A percentile compares a stretch with the other conserved stretches of the same genome.
Evolutionary conservation across 78 protist genomes (phyloP).

Genomic region (Speleostelium caveatum): DNA sequence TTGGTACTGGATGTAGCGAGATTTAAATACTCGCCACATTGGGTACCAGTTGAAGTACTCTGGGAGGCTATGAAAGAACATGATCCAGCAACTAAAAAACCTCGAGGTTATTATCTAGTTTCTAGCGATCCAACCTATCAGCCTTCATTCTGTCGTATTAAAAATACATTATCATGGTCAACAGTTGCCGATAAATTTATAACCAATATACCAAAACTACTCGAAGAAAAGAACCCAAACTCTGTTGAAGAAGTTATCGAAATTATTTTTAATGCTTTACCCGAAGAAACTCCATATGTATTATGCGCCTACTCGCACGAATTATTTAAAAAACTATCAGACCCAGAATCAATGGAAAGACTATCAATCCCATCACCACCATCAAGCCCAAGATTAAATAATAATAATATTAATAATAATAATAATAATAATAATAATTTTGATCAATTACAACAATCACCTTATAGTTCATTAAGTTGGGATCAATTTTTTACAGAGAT

Average conservation of each 20-base stretch:
- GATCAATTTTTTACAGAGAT: constrained; percentile 29
- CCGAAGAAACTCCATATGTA: constrained; percentile 42
- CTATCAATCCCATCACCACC: constrained; percentile 15
- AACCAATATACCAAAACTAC: neutral
- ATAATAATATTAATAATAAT: neutral
- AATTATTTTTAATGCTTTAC: constrained; percentile 6
- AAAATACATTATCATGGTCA: constrained; percentile 60
- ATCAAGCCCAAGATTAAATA: neutral
- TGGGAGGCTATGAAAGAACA: constrained; percentile 66
- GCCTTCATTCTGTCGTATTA: constrained; percentile 34
- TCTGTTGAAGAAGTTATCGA: neutral
- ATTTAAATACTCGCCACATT: constrained; percentile 92
- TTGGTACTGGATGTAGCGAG: constrained; percentile 92
- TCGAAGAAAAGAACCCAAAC: neutral
- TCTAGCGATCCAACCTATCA: constrained; percentile 3
- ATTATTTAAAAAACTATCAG: constrained; percentile 10
- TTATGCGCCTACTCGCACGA: constrained; percentile 66
- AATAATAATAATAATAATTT: neutral
- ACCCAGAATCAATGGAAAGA: constrained; percentile 9
- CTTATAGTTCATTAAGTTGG: neutral
- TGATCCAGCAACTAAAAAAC: constrained; percentile 38
- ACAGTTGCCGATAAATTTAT: constrained; percentile 31
- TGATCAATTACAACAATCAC: neutral
- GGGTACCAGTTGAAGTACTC: constrained; percentile 84
- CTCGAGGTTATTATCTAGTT: constrained; percentile 55